A percentile compares a stretch with the other conserved stretches of the same genome.
phyloP scores from a whole-genome alignment of 2,329 filamentous ascomycete genomes.

The Lasiodiplodia gonubiensis region DNA sequence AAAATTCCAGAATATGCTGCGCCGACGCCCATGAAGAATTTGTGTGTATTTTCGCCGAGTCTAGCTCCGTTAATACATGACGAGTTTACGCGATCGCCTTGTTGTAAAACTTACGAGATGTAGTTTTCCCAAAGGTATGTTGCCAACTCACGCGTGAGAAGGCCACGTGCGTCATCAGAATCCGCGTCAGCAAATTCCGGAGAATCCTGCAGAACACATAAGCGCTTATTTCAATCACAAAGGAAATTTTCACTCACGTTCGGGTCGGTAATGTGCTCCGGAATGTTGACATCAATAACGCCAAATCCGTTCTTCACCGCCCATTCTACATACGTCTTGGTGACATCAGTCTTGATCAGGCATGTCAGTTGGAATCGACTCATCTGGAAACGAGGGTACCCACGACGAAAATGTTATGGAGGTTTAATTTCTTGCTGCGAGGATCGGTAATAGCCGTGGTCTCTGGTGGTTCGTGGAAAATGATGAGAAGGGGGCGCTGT shows the following conservation, averaged over 20 bases:
- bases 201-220: constrained; percentile 36
- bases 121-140: constrained; percentile 98
- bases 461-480: constrained; percentile 83
- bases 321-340: constrained; percentile 84
- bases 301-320: constrained; percentile 76
- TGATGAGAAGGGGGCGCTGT: constrained; percentile 73
- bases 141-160: constrained; percentile 70
- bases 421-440: constrained; percentile 71
- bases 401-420: constrained; percentile 89
- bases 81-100: not conserved
- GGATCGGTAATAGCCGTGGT: constrained; percentile 51
- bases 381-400: constrained; percentile 45
- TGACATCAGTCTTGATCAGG: constrained; percentile 72
- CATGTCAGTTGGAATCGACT: constrained; percentile 31
- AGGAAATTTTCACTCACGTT: constrained; percentile 54
- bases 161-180: constrained; percentile 46
- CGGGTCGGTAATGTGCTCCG: constrained; percentile 72
- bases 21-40: constrained; percentile 89
- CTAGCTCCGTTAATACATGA: constrained; percentile 32
- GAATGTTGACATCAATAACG: constrained; percentile 90
- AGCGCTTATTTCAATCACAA: constrained; percentile 13
- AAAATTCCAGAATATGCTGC: constrained; percentile 85
- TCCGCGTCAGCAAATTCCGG: constrained; percentile 54
- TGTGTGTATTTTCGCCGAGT: constrained; percentile 69
- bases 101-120: constrained; percentile 64